Conservation (phyloP, 208 protist genomes). For the Leishmania aethiopica region DNA sequence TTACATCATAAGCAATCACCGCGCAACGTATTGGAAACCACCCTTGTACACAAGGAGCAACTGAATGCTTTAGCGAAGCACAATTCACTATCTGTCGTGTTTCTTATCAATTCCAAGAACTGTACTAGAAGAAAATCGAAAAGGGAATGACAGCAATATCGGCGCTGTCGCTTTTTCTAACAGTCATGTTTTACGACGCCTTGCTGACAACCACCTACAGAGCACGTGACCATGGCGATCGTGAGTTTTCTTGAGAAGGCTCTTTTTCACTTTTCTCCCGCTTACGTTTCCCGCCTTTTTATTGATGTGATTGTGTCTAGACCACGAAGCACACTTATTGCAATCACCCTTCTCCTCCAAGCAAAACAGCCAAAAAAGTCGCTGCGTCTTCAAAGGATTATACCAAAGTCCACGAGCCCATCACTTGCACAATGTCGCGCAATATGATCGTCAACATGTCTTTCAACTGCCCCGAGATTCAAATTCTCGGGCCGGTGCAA, state of each 20-base stretch:
- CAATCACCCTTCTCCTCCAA: background rate
- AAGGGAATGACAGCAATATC: background rate
- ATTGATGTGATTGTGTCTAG: background rate
- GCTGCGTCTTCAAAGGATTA: background rate
- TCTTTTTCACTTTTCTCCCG: background rate
- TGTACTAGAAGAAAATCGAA: background rate
- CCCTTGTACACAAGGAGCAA: background rate
- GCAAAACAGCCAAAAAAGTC: background rate
- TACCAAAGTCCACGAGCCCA: background rate
- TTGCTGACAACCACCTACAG: background rate
- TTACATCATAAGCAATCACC: conserved; percentile 4
- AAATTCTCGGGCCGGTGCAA: conserved; percentile 84
- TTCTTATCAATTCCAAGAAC: conserved; percentile 1
- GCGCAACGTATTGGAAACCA: background rate
- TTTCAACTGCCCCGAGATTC: conserved; percentile 87
- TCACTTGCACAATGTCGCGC: conserved; percentile 49
- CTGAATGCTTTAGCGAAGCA: background rate
- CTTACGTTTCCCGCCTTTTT: background rate
- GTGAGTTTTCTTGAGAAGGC: background rate
- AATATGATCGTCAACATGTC: conserved; percentile 80
- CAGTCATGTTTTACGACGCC: background rate
- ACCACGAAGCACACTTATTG: background rate
- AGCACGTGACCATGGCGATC: background rate
- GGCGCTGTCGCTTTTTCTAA: background rate
- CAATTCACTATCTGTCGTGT: background rate